Percentiles rank a stretch among this genome's conserved stretches.
Conservation (phyloP, 2,329 filamentous ascomycete genomes). For the Immersiporthe knoxdaviesiana region DNA sequence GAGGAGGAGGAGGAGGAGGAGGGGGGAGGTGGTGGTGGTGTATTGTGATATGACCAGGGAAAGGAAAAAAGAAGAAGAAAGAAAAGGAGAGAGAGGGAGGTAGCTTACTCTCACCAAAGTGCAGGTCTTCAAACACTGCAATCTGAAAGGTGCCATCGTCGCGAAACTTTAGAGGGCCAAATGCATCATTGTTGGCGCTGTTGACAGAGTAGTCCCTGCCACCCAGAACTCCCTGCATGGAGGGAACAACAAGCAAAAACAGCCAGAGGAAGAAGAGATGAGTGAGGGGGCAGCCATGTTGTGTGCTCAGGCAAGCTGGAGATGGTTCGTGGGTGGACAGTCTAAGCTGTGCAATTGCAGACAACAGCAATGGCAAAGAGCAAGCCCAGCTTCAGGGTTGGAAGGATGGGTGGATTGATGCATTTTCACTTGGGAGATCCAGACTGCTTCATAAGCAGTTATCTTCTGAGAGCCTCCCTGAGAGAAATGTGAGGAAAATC, state of each 20-base stretch:
- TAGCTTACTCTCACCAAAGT: slow-evolving; percentile 68
- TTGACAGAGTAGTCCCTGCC: not conserved
- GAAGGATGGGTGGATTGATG: not conserved
- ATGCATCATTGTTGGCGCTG: not conserved
- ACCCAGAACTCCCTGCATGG: not conserved
- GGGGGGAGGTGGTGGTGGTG: no score
- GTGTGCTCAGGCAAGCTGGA: not conserved
- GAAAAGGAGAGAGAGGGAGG: no score
- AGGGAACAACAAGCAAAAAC: not conserved
- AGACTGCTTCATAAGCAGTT: not conserved
- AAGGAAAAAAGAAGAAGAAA: not conserved
- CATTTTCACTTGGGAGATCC: not conserved
- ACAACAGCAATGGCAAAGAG: not conserved
- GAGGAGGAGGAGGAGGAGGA: no score
- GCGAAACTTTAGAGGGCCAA: slow-evolving; percentile 39
- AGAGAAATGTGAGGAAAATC: not conserved
- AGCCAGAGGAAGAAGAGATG: not conserved
- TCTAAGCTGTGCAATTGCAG: not conserved
- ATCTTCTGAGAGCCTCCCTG: not conserved
- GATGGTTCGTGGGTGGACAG: not conserved
- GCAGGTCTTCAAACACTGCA: slow-evolving; percentile 69
- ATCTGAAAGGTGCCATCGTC: slow-evolving; percentile 54
- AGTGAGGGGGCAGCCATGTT: not conserved
- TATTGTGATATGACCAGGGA: no score
- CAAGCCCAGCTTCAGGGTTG: not conserved